Base-by-base conservation (phyloP, 306 rosid genomes). In the Gastrolobium bilobum region DNA sequence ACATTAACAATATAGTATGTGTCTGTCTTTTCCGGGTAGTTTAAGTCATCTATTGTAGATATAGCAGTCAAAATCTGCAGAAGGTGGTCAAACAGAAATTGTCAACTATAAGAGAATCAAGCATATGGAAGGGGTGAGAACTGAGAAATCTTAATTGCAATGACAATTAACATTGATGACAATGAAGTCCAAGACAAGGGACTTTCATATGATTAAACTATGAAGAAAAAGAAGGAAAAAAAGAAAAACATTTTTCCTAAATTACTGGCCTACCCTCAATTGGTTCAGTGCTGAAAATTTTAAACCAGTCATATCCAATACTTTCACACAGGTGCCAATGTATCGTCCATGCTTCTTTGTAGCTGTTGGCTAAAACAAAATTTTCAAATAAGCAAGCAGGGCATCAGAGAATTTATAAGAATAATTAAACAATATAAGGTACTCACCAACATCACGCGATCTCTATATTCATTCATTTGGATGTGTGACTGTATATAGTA, bases 1-100 rank as follows among this genome's bases (percentile, higher is more conserved):
- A 68, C 92, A 65, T 96, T 96, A 62, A 96, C 99, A 30, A 96
- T 83, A 75, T 87, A 91, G 79, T 96, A 96, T 47, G 93, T 89
- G 69, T 96, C 93, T 0, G 98, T 96, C 92, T 91, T 96, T 88
- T 96, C 98, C 8, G 99, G 98, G 85, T 96, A 96, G 86, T 96
- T 96, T 84, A 93, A 82, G 91, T 93, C 99, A 68, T 96, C 99
- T 58, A 96, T 87, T 31, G 98, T 93, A 42, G 99, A 84, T 77
- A 89, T 90, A 33, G 87, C 92, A 40, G 99, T 91, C 89, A 96
- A 85, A 79, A 96, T 88, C 99, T 96, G 92, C 90, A 84, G 51
- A 71, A 79, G 47, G 59, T 61, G 54, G 73, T 76, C 46, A 62
- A 14, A 61, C 75, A 75, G 68, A 63, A 20, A 77, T 33, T 70